These are phyloP conservation scores for Rhizophora apiculata DNA, from an alignment of 345 rosid genomes.

Conservation along the genomic window DNA sequence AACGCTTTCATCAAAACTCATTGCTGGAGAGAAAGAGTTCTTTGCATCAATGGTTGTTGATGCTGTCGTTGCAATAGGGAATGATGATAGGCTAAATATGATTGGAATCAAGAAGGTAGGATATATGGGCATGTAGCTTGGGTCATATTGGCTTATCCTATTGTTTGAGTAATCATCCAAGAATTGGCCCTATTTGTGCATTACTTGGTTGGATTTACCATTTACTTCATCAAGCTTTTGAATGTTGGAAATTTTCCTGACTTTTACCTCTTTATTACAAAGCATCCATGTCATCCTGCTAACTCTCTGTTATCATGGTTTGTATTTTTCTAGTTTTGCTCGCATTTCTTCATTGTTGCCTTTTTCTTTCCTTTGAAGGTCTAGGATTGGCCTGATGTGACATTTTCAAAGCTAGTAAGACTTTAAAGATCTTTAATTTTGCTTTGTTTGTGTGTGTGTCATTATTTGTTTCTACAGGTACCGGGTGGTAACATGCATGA, in stretches of 20 bases:
- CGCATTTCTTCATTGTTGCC: too few species aligned
- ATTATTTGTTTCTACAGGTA: constrained; percentile 44
- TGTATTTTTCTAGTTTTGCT: too few species aligned
- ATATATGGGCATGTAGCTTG: neutral
- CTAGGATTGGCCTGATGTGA: too few species aligned
- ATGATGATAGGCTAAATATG: constrained; percentile 80
- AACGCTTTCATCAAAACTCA: constrained; percentile 92
- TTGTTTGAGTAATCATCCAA: neutral
- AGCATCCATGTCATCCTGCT: neutral
- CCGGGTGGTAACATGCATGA: constrained; percentile 97
- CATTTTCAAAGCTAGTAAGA: too few species aligned
- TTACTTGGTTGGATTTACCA: too few species aligned
- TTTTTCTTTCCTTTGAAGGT: too few species aligned
- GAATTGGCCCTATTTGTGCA: neutral
- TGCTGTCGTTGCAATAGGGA: constrained; percentile 84
- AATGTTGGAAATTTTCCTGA: neutral
- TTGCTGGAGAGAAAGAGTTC: constrained; percentile 96
- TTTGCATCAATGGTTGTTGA: constrained; percentile 92
- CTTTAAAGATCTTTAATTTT: too few species aligned
- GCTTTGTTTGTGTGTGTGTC: neutral
- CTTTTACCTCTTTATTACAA: neutral
- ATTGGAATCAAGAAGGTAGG: constrained; percentile 92
- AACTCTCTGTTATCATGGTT: neutral
- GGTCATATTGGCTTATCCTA: neutral
- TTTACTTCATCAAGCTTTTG: neutral